Base-by-base conservation (phyloP, 1,284 basidiomycete genomes). In the Lentinula novae-zelandiae region DNA sequence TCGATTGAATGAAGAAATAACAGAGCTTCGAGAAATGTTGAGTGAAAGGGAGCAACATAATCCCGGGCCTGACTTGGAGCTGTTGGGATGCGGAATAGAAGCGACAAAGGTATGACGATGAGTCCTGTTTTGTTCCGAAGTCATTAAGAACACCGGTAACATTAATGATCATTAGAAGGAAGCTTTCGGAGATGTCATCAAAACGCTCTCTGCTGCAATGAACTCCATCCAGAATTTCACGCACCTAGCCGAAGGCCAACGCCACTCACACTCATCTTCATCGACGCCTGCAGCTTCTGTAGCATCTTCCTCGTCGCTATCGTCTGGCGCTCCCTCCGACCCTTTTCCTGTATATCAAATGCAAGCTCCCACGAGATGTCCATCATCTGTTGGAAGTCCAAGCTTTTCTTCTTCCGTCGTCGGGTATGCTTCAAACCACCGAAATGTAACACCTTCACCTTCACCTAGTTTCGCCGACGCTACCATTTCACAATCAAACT, bases 161-260 rank as follows among this genome's bases (percentile, higher is more conserved):
- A 17, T 44, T 44, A 9, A 7, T 22, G 36, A 12, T 58, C 3
- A n/a, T 12, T 13, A 61, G 60, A 36, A 54, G 8, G 42, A 57
- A 51, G 53, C 38, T 2, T 42, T 57, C 10, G 46, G 20, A 15
- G 48, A 56, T 22, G 34, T 61, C 9, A 22, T 61, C 15, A 57
- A 42, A 10, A 40, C 53, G 12, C 40, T 61, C 6, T 52, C 54
- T 44, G 39, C 48, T 33, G 54, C 60, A 10, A 31, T 42, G 36
- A 5, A 31, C 12, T 51, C 46, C n/a, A 57, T 61, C 10, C 54
- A 52, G 31, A 50, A 40, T 15, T 57, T 61, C 20, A 48, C 57
- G 34, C 22, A 53, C 15, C 12, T 40, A 17, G 48, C 33, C 12
- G 13, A 36, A 38, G 42, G 40, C 38, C 22, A 20, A 42, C 13